These are phyloP conservation scores for Psilocybe tampanensis DNA, from an alignment of 768 basidiomycete species.

Conservation along the genomic window DNA sequence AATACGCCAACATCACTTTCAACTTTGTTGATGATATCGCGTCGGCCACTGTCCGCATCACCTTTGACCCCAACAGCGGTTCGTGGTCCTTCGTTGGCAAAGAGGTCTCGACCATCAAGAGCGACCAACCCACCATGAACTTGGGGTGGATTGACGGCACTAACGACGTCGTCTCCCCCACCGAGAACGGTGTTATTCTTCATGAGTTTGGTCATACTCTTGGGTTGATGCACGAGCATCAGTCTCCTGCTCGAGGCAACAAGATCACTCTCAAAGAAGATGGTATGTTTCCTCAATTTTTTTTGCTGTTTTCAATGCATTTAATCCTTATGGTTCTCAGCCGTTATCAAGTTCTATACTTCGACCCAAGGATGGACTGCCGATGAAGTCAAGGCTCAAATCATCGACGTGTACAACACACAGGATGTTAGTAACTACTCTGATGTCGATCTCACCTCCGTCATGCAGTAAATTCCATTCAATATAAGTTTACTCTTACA, in stretches of 20 bases:
- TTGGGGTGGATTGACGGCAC: background rate
- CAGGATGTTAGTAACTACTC: slow-evolving; percentile 17
- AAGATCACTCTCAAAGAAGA: slow-evolving; percentile 12
- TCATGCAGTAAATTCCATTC: slow-evolving; percentile 18
- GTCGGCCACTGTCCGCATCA: slow-evolving; percentile 9
- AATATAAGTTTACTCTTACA: background rate
- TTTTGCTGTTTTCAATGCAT: background rate
- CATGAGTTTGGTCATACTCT: slow-evolving; percentile 23
- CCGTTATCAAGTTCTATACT: slow-evolving; percentile 12
- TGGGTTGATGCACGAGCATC: slow-evolving; percentile 20
- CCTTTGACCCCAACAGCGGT: slow-evolving; percentile 7
- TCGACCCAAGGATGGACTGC: slow-evolving; percentile 15
- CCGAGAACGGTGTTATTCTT: slow-evolving; percentile 18
- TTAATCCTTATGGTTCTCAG: background rate
- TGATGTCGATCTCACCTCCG: slow-evolving; percentile 14
- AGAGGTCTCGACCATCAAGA: background rate
- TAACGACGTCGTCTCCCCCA: background rate
- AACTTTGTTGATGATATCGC: background rate
- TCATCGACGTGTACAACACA: slow-evolving; percentile 14
- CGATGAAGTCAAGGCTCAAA: slow-evolving; percentile 9
- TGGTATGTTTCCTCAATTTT: slow-evolving; percentile 1
- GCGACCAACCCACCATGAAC: background rate
- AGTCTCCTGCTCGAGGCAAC: slow-evolving; percentile 14
- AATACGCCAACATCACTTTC: slow-evolving; percentile 17
- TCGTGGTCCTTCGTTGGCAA: background rate